A percentile compares a stretch with the other conserved stretches of the same genome.
phyloP scores from a whole-genome alignment of 176 grass and related monocot species.

The Carex myosuroides region DNA sequence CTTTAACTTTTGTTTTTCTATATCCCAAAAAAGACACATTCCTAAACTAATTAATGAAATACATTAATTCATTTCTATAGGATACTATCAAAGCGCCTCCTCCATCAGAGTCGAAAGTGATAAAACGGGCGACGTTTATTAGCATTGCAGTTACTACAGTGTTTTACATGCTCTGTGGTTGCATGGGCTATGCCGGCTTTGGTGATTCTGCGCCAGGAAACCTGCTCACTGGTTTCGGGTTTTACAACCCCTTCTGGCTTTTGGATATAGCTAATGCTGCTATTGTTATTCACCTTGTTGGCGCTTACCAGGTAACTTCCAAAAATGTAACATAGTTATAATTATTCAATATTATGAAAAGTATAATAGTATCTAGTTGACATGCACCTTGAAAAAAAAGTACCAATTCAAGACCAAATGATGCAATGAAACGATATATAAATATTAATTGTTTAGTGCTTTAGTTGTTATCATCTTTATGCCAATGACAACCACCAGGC shows the following conservation, averaged over 20 bases:
- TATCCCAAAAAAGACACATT: neutral
- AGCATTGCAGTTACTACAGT: constrained; percentile 35
- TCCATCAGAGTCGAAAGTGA: constrained; percentile 41
- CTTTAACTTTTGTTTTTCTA: neutral
- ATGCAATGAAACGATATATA: neutral
- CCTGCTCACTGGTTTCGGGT: constrained; percentile 46
- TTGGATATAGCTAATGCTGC: constrained; percentile 44
- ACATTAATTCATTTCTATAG: neutral
- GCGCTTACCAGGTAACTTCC: constrained; percentile 36
- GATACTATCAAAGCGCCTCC: constrained; percentile 38
- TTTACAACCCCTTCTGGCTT: constrained; percentile 51
- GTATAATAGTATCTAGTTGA: neutral
- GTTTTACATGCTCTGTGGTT: constrained; percentile 54
- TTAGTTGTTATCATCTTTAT: neutral
- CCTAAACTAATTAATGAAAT: neutral
- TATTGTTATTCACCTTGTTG: constrained; percentile 48
- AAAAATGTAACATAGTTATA: neutral
- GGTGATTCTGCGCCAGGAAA: constrained; percentile 40
- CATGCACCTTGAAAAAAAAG: neutral
- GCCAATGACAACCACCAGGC: neutral
- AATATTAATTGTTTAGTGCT: too few relatives aligned
- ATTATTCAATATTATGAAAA: neutral
- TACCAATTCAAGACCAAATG: neutral
- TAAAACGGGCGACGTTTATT: constrained; percentile 35
- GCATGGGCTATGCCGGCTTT: constrained; percentile 50